A percentile compares a stretch with the other conserved stretches of the same genome.
Conservation (phyloP, 164 flowering plant genomes). For the Akebia trifoliata region DNA sequence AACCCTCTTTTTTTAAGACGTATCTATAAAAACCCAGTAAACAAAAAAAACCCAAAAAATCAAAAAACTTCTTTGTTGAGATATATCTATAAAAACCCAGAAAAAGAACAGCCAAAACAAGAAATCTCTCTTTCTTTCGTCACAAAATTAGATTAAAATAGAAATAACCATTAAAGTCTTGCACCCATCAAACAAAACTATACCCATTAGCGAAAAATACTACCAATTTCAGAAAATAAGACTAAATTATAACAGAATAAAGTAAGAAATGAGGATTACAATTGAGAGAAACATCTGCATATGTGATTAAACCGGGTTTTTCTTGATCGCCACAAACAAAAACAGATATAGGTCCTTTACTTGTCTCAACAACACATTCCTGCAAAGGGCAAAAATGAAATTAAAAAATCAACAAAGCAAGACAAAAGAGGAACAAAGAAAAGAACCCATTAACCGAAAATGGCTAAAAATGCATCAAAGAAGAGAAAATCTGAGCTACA, state of each 20-base stretch:
- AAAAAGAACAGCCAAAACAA: not conserved
- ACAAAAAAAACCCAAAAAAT: conserved; percentile 5
- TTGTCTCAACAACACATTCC: conserved; percentile 55
- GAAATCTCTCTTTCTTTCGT: not conserved
- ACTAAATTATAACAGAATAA: not conserved
- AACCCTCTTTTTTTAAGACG: conserved; percentile 30
- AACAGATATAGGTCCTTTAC: conserved; percentile 56
- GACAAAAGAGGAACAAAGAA: not conserved
- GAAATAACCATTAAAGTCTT: conserved; percentile 5
- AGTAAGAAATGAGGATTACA: conserved; percentile 33
- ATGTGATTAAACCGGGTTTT: conserved; percentile 63
- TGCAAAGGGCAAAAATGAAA: conserved; percentile 20
- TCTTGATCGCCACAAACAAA: conserved; percentile 63
- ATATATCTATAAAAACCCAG: not conserved
- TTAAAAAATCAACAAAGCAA: not conserved
- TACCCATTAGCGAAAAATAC: not conserved
- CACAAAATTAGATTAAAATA: not conserved
- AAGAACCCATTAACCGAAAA: conserved; percentile 7
- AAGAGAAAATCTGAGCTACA: conserved; percentile 7
- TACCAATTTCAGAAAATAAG: conserved; percentile 6
- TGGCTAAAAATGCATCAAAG: not conserved
- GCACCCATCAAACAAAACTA: not conserved
- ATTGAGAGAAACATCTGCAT: conserved; percentile 71
- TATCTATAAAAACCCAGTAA: conserved; percentile 25
- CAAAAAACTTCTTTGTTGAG: not conserved